Percentiles rank a stretch among this genome's conserved stretches.
Conservation (phyloP, 2,329 filamentous ascomycete species). For the Colletotrichum tropicicola region DNA sequence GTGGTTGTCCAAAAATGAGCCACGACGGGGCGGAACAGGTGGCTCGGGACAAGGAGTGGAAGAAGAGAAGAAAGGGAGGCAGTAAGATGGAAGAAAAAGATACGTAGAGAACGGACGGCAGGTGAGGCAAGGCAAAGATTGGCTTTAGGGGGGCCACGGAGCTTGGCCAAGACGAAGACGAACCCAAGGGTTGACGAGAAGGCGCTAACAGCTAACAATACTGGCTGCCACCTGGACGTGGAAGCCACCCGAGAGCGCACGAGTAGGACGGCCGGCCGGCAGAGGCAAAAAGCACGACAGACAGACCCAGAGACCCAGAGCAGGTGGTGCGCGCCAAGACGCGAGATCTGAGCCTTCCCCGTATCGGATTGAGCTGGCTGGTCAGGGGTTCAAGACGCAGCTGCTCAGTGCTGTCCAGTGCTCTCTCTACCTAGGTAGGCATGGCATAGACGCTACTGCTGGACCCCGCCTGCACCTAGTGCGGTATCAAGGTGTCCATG, state of each 20-base stretch:
- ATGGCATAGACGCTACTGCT: too few relatives aligned
- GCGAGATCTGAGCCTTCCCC: conserved; percentile 20
- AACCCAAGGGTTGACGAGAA: not conserved
- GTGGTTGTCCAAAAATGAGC: not conserved
- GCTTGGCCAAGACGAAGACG: conserved; percentile 15
- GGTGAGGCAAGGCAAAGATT: not conserved
- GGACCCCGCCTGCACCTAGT: too few relatives aligned
- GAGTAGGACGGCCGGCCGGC: not conserved
- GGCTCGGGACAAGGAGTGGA: conserved; percentile 6
- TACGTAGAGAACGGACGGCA: conserved; percentile 17
- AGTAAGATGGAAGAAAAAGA: conserved; percentile 9
- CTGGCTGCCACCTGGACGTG: too few relatives aligned
- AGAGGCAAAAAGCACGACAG: not conserved
- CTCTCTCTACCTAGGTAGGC: too few relatives aligned
- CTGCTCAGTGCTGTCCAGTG: too few relatives aligned
- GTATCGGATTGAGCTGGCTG: conserved; percentile 13
- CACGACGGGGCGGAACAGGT: not conserved
- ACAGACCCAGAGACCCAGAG: not conserved
- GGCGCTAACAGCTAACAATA: too few relatives aligned
- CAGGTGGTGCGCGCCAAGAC: conserved; percentile 9
- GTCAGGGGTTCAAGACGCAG: conserved; percentile 13
- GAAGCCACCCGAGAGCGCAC: not conserved
- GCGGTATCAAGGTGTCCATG: too few relatives aligned
- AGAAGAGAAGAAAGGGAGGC: not conserved
- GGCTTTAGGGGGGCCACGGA: conserved; percentile 12